Conservation (phyloP, 441 rosid genomes). For the Euphorbia schlechtendalii region DNA sequence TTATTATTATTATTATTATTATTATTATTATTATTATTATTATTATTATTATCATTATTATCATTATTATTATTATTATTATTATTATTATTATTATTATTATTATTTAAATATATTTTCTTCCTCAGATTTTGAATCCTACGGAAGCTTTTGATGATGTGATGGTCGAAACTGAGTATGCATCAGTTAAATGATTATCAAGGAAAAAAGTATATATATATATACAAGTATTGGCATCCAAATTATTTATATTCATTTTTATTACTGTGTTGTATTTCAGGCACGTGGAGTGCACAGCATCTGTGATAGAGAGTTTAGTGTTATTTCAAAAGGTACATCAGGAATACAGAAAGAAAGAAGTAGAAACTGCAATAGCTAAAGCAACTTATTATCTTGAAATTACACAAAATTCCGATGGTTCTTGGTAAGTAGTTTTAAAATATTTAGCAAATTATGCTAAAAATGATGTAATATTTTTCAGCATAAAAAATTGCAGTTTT, state of each 20-base stretch:
- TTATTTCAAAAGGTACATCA: constrained; percentile 43
- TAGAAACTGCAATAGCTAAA: constrained; percentile 30
- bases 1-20: too few relatives aligned
- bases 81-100: too few relatives aligned
- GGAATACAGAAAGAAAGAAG: constrained; percentile 41
- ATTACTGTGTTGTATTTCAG: not conserved
- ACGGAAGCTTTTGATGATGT: constrained; percentile 47
- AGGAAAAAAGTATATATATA: too few relatives aligned
- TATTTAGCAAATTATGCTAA: too few relatives aligned
- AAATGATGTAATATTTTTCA: too few relatives aligned
- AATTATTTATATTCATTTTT: not conserved
- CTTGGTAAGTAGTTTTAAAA: constrained; percentile 52
- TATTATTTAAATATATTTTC: too few relatives aligned
- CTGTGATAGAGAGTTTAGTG: constrained; percentile 37
- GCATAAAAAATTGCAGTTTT: too few relatives aligned
- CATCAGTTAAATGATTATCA: too few relatives aligned
- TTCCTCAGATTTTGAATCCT: constrained; percentile 67
- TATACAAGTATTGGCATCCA: not conserved
- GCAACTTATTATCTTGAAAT: constrained; percentile 34
- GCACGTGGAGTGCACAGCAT: constrained; percentile 48
- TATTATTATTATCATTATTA: too few relatives aligned
- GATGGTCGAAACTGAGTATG: constrained; percentile 44
- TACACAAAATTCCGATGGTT: constrained; percentile 44
- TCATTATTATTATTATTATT: too few relatives aligned
- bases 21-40: too few relatives aligned